Evolutionary conservation across 495 filamentous ascomycete species (phyloP).

Genomic region (Xylaria nigripes): DNA sequence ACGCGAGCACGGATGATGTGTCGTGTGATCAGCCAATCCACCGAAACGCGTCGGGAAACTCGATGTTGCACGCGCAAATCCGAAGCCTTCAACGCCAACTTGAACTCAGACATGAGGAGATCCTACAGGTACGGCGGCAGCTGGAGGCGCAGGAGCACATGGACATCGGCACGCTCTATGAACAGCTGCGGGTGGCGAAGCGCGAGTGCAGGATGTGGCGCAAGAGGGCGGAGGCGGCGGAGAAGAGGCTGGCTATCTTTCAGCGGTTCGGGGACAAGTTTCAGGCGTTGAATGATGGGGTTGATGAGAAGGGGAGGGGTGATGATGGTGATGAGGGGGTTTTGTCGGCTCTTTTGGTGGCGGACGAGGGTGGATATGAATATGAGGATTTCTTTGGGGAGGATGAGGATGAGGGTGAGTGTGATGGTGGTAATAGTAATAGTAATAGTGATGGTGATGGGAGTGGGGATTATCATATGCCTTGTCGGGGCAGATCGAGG

Average conservation of each 20-base stretch:
- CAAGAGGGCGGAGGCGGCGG: conserved; percentile 41
- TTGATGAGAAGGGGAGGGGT: not conserved
- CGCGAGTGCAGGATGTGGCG: conserved; percentile 41
- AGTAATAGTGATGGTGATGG: not conserved
- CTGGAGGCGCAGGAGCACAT: conserved; percentile 31
- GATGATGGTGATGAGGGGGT: no score
- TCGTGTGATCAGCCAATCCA: not conserved
- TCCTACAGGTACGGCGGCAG: conserved; percentile 31
- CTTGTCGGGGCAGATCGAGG: not conserved
- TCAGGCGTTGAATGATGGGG: conserved; percentile 16
- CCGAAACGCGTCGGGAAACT: conserved; percentile 18
- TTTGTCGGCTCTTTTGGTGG: no score
- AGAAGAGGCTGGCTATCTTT: conserved; percentile 37
- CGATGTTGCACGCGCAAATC: conserved; percentile 39
- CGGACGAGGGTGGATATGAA: not conserved
- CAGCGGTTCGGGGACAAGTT: conserved; percentile 23
- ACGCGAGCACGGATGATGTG: conserved; percentile 5
- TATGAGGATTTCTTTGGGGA: not conserved
- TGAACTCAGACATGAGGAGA: conserved; percentile 32
- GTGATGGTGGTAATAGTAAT: not conserved
- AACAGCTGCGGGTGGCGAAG: conserved; percentile 37
- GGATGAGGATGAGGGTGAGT: not conserved
- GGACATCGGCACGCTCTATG: conserved; percentile 35
- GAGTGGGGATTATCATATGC: not conserved
- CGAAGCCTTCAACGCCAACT: conserved; percentile 37